These are phyloP conservation scores for Nectriaceae sp. DNA, from an alignment of 2,329 filamentous ascomycete species.

Conservation along the genomic window DNA sequence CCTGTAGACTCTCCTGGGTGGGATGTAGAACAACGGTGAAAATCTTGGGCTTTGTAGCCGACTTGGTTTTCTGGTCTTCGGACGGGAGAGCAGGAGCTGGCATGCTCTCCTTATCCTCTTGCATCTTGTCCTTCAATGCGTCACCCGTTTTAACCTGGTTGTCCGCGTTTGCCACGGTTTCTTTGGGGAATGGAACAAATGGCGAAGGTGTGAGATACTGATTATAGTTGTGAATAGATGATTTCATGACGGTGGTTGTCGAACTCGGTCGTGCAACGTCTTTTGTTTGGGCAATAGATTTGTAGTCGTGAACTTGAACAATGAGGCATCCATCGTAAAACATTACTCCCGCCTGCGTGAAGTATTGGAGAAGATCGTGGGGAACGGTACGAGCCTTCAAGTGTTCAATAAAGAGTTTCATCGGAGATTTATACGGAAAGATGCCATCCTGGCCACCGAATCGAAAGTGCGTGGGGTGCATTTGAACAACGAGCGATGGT, in stretches of 20 bases:
- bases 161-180: conserved; percentile 45
- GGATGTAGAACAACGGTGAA: conserved; percentile 83
- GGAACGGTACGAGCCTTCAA: conserved; percentile 76
- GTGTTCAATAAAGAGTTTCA: conserved; percentile 80
- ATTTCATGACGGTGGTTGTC: conserved; percentile 65
- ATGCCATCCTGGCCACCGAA: conserved; percentile 94
- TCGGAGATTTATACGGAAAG: conserved; percentile 89
- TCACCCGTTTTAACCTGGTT: conserved; percentile 38
- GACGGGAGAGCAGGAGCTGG: conserved; percentile 50
- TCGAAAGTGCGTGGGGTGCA: conserved; percentile 83
- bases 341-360: conserved; percentile 68
- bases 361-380: conserved; percentile 82
- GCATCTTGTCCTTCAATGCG: conserved; percentile 26
- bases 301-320: conserved; percentile 90
- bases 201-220: conserved; percentile 88
- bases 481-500: conserved; percentile 83
- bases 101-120: conserved; percentile 54
- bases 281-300: conserved; percentile 63
- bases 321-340: conserved; percentile 97
- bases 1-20: conserved; percentile 72
- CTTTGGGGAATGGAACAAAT: conserved; percentile 73
- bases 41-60: conserved; percentile 59
- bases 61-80: conserved; percentile 40
- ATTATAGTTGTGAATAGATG: conserved; percentile 92
- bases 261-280: conserved; percentile 53